Base-by-base conservation (phyloP, 768 basidiomycete species). In the Rhodocollybia butyracea region DNA sequence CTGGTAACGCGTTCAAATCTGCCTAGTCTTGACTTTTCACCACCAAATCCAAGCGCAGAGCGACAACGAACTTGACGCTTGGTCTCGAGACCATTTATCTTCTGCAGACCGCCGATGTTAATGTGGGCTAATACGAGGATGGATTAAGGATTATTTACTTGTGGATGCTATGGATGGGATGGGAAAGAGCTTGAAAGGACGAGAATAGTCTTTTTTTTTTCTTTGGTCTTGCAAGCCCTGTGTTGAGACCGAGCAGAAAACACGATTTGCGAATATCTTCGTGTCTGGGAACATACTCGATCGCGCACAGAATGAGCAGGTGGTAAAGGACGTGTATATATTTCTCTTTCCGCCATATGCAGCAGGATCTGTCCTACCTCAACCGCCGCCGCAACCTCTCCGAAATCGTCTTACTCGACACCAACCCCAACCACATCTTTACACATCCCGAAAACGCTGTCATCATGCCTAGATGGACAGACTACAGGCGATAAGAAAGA, bases 371-470 rank as follows among this genome's bases (percentile, higher is more conserved):
- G 22, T 89, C 93, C 0, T 98, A 94, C 69, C 81, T 99, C 30
- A 98, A 98, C 71, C 89, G 97, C 46, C 92, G 94, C 67, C 83
- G 97, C 46, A 92, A 95, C 67, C 83, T 96, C 5, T 87, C 86
- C 48, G 94, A 92, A 74, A 93, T 95, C 46, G 76, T 98, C 63
- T 65, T 90, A 27, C 80, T 99, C 29, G 97, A 98, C 67, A 90
- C 94, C 0, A 74, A 89, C 60, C 74, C 88, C 5, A 90, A 93
- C 30, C 92, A 94, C 64, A 77, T 82, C 19, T 71, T 76, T 32
- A 78, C 88, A 0, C 90, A 98, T 60, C 93, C 90, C 3, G 93
- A 97, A 63, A 98, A 98, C 63, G 82, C 92, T 0, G 79, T 98
- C 55, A 72, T 92, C 46, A 63, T 98, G 32, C 84, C 87, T 17